Base-by-base conservation (phyloP, 257 asterid genomes). In the Thymus quinquecostatus region DNA sequence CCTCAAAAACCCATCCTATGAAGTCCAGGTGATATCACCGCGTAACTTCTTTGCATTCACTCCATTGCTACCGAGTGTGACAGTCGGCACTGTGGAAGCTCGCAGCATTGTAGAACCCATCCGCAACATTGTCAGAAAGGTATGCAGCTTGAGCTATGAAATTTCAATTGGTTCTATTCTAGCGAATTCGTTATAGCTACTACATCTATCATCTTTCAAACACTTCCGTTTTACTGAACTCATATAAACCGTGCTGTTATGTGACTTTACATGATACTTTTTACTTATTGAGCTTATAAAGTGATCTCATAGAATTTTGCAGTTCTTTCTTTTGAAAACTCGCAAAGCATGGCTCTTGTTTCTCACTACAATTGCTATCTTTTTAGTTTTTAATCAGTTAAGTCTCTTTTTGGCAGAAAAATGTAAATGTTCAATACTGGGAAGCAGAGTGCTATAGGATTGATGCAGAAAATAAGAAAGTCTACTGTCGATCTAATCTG, bases 71-170 rank as follows among this genome's bases (percentile, higher is more conserved):
- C 97, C 97, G 56, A 89, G 99, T 76, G 99, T 94, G 74, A 91
- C 99, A 4, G 86, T 95, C 68, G 99, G 99, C 72, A 88, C 99
- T 10, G 88, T 94, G 76, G 96, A 93, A 74, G 84, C 96, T 68
- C 98, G 97, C 77, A 93, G 98, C 86, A 88, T 93, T 33, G 96
- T 86, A 36, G 98, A 94, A 78, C 97, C 99, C 3, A 84, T 94
- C 68, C 96, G 99, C 75, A 91, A 89, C 79, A 89, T 94, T 75
- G 91, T 91, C 68, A 87, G 88, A 69, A 89, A 89, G 92, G 98
- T 94, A 75, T 69, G n/a, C 38, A 9, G 57, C 56, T 60, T 45
- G 21, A 58, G 61, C 13, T 43, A 44, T 44, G 40, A 29, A 21
- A 54, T 71, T 45, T 43, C 56, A 32, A 32, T 53, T 4, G 41